Conservation (phyloP, 2,329 filamentous ascomycete genomes). For the Apiospora pterosperma region DNA sequence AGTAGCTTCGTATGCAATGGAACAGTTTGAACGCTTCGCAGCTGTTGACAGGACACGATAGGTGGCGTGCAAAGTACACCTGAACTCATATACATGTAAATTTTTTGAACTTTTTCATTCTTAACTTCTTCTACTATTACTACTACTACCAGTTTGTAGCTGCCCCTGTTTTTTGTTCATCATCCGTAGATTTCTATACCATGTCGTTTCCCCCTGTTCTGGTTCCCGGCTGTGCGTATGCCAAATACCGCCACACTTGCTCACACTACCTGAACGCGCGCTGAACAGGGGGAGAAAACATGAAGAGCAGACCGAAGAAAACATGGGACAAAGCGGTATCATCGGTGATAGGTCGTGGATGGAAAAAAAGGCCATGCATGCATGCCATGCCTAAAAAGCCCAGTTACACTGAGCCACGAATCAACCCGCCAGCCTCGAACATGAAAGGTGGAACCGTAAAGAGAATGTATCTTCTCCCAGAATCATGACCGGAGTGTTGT, state of each 20-base stretch:
- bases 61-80: too few relatives aligned
- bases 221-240: neutral
- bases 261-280: neutral
- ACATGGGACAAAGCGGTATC: conserved; percentile 1
- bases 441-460: neutral
- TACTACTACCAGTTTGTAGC: neutral
- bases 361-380: neutral
- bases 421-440: neutral
- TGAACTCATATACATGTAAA: neutral
- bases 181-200: conserved; percentile 2
- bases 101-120: conserved; percentile 1
- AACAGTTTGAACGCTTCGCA: too few relatives aligned
- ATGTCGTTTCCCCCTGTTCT: neutral
- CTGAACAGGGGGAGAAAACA: neutral
- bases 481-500: neutral
- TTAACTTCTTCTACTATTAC: neutral
- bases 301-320: conserved; percentile 1
- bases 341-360: neutral
- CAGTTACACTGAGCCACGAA: too few relatives aligned
- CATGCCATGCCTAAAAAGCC: neutral
- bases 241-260: neutral
- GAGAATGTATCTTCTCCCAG: neutral
- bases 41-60: too few relatives aligned
- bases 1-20: too few relatives aligned
- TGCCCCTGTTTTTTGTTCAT: neutral